Base-by-base conservation (phyloP, 139 green algal species). In the Chlamydomonas schloesseri region DNA sequence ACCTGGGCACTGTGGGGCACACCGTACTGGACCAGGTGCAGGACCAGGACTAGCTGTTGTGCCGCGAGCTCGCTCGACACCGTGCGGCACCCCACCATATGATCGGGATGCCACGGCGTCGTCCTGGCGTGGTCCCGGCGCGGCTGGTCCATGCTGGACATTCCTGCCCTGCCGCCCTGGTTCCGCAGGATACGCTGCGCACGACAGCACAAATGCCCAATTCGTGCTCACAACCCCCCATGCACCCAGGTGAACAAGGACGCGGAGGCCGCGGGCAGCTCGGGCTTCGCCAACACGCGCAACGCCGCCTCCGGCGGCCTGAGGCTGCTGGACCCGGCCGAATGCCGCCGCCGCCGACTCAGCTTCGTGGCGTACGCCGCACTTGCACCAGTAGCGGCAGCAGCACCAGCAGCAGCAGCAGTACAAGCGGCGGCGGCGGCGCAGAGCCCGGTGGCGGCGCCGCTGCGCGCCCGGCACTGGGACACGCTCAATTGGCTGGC, bases 241-340 rank as follows among this genome's bases (percentile, higher is more conserved):
- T 29, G 65, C 20, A 46, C 71, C 46, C 57, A 91, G 85, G 50
- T 94, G 28, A 93, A 93, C 69, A 26, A 29, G n/a, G 72, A 67
- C 28, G 77, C 78, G 58, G 60, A 3, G 10, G 47, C 73, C 5
- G 65, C 60, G 0, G 91, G 89, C 15, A 73, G 81, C 64, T 2
- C 50, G 60, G 64, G 78, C 10, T 91, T 94, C 31, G 88, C 89
- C 81, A 93, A 93, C 87, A 47, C 92, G 0, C 88, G 92, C 81
- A 95, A 94, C 82, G 88, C 88, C 0, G 91, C 91, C 9, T 79
- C 91, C 29, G 92, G 91, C 14, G 87, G 75, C 10, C 33, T 93
- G 70, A 68, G 90, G 75, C 88, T 92, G 74, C 78, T 90, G 28
- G 89, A 95, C 89, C 34, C 89, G 3, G 47, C 17, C 5, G 37